phyloP scores from a whole-genome alignment of 768 basidiomycete genomes.

The Mycena crocata region DNA sequence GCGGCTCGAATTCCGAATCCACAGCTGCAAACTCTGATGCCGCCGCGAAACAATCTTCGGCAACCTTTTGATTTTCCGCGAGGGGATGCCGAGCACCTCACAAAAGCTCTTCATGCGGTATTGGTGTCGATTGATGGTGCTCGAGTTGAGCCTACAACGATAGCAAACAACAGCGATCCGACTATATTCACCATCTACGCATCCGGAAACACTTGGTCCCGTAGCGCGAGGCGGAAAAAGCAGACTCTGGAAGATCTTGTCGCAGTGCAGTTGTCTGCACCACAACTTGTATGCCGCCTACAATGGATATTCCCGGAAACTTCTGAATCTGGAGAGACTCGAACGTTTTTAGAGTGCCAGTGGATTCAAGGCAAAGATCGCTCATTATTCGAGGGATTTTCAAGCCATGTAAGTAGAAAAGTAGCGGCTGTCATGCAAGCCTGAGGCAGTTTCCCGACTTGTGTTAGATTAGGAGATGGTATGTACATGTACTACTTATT shows the following conservation, averaged over 20 bases:
- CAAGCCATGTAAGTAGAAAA: slow-evolving; percentile 71
- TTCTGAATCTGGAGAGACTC: neutral
- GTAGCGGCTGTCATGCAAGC: slow-evolving; percentile 34
- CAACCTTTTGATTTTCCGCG: slow-evolving; percentile 47
- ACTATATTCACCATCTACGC: slow-evolving; percentile 22
- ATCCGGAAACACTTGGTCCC: slow-evolving; percentile 54
- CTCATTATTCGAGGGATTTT: slow-evolving; percentile 72
- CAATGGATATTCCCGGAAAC: slow-evolving; percentile 28
- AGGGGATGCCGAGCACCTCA: slow-evolving; percentile 23
- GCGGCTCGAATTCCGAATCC: slow-evolving; percentile 50
- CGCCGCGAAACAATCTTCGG: slow-evolving; percentile 65
- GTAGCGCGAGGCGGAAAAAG: slow-evolving; percentile 68
- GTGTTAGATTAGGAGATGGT: neutral
- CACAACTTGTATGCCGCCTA: slow-evolving; percentile 22
- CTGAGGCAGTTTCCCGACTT: neutral
- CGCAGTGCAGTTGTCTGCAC: neutral
- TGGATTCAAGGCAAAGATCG: slow-evolving; percentile 76
- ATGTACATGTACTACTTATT: neutral
- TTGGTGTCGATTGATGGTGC: slow-evolving; percentile 49
- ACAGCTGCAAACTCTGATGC: slow-evolving; percentile 65
- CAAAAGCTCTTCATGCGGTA: slow-evolving; percentile 39
- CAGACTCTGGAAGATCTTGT: slow-evolving; percentile 30
- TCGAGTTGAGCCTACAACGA: neutral
- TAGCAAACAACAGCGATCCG: neutral
- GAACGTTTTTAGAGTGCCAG: slow-evolving; percentile 55